Percentiles rank a stretch among this genome's conserved stretches.
Conservation (phyloP, 208 protist genomes). For the Trichomonas tenax region DNA sequence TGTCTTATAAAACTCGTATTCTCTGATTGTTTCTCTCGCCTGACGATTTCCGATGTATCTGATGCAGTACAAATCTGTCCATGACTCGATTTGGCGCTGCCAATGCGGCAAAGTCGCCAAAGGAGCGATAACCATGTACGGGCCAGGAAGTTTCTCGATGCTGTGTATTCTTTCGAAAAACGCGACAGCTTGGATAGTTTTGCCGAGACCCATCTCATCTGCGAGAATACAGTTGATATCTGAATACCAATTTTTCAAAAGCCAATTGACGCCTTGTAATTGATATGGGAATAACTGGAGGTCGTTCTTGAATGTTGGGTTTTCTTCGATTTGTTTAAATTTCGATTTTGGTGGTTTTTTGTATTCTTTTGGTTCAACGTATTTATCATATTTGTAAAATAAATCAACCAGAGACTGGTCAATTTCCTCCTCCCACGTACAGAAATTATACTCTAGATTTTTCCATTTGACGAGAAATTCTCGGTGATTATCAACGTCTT, state of each 20-base stretch:
- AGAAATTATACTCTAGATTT: conserved; percentile 40
- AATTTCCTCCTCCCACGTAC: conserved; percentile 43
- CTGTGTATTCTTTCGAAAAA: not conserved
- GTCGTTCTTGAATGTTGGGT: not conserved
- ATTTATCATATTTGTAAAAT: not conserved
- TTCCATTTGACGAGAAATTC: conserved; percentile 53
- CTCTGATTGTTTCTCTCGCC: not conserved
- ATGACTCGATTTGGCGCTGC: conserved; percentile 40
- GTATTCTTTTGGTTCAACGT: not conserved
- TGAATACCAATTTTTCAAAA: conserved; percentile 75
- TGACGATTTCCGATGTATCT: not conserved
- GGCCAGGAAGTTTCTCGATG: conserved; percentile 30
- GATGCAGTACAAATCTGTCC: conserved; percentile 12
- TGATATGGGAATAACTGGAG: conserved; percentile 63
- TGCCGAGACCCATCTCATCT: conserved; percentile 94
- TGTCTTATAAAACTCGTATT: not conserved
- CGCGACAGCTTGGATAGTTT: conserved; percentile 35
- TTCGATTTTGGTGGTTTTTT: not conserved
- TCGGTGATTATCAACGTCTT: not conserved
- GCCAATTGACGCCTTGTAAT: conserved; percentile 90
- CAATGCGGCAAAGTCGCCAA: conserved; percentile 48
- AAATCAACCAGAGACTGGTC: not conserved
- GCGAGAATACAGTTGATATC: conserved; percentile 93
- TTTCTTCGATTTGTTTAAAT: not conserved
- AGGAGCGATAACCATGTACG: conserved; percentile 54